phyloP scores from a whole-genome alignment of 345 rosid genomes.

The Camelina laxa region DNA sequence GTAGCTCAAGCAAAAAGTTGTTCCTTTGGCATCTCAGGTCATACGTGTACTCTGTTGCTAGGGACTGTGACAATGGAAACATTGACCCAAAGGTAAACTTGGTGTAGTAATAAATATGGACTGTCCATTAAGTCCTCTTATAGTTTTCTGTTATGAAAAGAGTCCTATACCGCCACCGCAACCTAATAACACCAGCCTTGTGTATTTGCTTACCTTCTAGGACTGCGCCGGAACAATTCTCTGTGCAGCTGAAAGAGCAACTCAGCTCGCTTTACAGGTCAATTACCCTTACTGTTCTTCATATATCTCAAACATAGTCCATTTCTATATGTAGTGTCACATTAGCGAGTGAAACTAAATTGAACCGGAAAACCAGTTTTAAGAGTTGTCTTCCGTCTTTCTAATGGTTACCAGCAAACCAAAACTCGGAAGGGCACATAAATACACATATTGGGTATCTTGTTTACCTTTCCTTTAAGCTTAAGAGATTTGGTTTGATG shows the following conservation, averaged over 20 bases:
- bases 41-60: constrained; percentile 85
- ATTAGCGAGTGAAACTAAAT: neutral
- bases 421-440: neutral
- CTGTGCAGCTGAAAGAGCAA: constrained; percentile 92
- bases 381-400: neutral
- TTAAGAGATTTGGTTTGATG: constrained; percentile 27
- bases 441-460: neutral
- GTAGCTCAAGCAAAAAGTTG: constrained; percentile 11
- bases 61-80: constrained; percentile 80
- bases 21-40: constrained; percentile 56
- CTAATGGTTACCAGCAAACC: neutral
- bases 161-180: neutral
- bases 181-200: neutral
- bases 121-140: neutral
- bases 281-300: constrained; percentile 13
- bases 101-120: neutral
- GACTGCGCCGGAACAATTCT: constrained; percentile 97
- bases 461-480: neutral
- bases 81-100: constrained; percentile 69
- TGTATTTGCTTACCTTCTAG: constrained; percentile 49
- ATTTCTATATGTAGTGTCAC: neutral
- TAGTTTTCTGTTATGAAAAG: neutral
- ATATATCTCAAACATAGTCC: constrained; percentile 3
- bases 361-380: neutral
- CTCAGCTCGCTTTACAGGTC: constrained; percentile 97